Base-by-base conservation (phyloP, 352 stramenopile genomes). In the Globisporangium emineosum region DNA sequence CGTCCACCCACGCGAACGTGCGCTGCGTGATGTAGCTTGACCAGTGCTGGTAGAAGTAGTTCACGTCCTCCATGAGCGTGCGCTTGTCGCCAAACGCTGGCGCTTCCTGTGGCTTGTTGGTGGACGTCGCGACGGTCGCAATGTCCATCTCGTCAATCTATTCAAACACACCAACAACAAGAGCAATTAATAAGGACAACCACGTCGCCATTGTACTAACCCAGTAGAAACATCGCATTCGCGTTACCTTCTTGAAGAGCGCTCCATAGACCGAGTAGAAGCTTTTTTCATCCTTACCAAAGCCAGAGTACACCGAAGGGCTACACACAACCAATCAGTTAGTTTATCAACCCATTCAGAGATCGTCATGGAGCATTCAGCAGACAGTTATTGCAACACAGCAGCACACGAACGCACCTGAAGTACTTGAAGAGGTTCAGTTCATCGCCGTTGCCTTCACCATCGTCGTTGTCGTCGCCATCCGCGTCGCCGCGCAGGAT, bases 401-500 rank as follows among this genome's bases (percentile, higher is more conserved):
- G 13, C 37, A 45, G 13, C 37, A 43, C 23, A 47, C 17, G 58
- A 10, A 71, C 70, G 19, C 30, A 86, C 78, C 75, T 91, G 55
- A 95, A 95, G 68, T 88, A 95, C 55, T 76, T 78, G 70, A 90
- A 92, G 42, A 95, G 59, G 32, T 95, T 84, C 30, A 93, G 61
- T 5, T 82, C 79, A 51, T 89, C 75, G 45, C 78, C 73, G 8
- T 66, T 66, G 30, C 56, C 37, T 15, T 45, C 37, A 15, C 37
- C 17, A 17, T 19, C 49, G 19, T 19, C 29, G 4, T 57, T 66
- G 12, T 62, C 74, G 3, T 75, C 76, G 17, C 67, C 72, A n/a
- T 47, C 68, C 12, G 63, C 74, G 1, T 78, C 85, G 25, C 82
- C 78, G n/a, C 84, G 83, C 40, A 94, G 71, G 73, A 96, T 90